A percentile compares a stretch with the other conserved stretches of the same genome.
Evolutionary conservation across 208 protist species (phyloP).

Genomic region (Crithidia mellificae): DNA sequence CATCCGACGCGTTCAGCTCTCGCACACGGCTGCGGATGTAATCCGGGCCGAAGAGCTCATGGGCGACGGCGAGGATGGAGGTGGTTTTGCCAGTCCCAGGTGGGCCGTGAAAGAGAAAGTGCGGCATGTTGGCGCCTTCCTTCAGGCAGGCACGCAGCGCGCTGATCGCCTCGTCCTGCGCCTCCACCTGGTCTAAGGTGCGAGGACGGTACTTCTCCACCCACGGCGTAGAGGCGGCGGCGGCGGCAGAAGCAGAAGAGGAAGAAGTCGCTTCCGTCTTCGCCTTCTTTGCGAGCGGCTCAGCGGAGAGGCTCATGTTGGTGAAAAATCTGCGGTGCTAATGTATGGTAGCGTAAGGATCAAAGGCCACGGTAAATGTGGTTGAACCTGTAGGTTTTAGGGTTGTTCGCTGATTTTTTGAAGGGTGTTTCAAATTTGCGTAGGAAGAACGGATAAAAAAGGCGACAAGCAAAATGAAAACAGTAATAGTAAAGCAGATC

Average conservation of each 20-base stretch:
- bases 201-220: slow-evolving; percentile 95
- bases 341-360: not conserved
- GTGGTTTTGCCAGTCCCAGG: slow-evolving; percentile 99
- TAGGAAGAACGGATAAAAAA: too few species aligned
- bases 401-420: too few species aligned
- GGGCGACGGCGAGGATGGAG: slow-evolving; percentile 97
- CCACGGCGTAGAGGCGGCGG: slow-evolving; percentile 66
- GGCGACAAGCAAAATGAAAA: not conserved
- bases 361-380: too few species aligned
- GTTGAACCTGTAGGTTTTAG: too few species aligned
- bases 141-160: slow-evolving; percentile 91
- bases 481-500: not conserved
- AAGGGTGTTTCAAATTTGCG: too few species aligned
- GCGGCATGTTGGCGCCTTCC: slow-evolving; percentile 94
- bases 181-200: slow-evolving; percentile 92
- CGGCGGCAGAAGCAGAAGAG: not conserved
- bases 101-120: slow-evolving; percentile 99
- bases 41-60: slow-evolving; percentile 97
- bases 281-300: slow-evolving; percentile 33
- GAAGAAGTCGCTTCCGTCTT: slow-evolving; percentile 29
- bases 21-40: slow-evolving; percentile 92
- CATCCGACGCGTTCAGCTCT: slow-evolving; percentile 99
- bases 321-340: too few species aligned
- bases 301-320: slow-evolving; percentile 12
- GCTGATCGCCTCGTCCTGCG: slow-evolving; percentile 95